Evolutionary conservation across 345 rosid species (phyloP).

Genomic region (Atalantia buxifolia): DNA sequence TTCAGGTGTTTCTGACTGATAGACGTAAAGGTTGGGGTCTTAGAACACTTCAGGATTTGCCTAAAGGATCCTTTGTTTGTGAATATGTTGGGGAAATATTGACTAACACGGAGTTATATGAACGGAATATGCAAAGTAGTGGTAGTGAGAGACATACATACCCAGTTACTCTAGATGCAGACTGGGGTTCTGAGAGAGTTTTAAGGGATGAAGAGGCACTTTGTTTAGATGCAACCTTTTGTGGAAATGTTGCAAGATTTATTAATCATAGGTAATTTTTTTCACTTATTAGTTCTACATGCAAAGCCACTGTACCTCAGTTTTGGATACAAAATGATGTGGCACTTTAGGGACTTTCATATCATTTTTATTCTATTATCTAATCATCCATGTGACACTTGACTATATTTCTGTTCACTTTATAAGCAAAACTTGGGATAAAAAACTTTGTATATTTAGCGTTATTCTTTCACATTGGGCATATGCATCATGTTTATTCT

Average conservation of each 20-base stretch:
- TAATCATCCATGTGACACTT: neutral
- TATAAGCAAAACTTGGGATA: neutral
- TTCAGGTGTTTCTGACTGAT: constrained; percentile 69
- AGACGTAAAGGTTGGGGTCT: constrained; percentile 92
- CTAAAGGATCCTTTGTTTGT: constrained; percentile 86
- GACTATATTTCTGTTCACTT: neutral
- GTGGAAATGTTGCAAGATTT: constrained; percentile 87
- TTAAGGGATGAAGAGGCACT: constrained; percentile 81
- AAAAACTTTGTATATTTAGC: neutral
- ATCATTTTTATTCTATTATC: neutral
- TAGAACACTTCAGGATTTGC: constrained; percentile 68
- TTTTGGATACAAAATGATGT: neutral
- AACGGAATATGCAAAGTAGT: constrained; percentile 42
- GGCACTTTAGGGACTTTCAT: neutral
- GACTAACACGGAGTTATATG: constrained; percentile 60
- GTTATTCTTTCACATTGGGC: neutral
- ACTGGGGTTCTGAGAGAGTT: constrained; percentile 60
- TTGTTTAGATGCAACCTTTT: constrained; percentile 71
- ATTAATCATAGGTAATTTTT: constrained; percentile 78
- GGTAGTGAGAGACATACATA: constrained; percentile 43
- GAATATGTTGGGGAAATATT: constrained; percentile 87
- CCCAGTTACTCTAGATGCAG: constrained; percentile 78
- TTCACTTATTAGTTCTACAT: neutral
- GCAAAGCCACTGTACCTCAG: neutral
- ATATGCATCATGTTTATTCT: neutral